Base-by-base conservation (phyloP, 257 asterid genomes). In the Eucommia ulmoides region DNA sequence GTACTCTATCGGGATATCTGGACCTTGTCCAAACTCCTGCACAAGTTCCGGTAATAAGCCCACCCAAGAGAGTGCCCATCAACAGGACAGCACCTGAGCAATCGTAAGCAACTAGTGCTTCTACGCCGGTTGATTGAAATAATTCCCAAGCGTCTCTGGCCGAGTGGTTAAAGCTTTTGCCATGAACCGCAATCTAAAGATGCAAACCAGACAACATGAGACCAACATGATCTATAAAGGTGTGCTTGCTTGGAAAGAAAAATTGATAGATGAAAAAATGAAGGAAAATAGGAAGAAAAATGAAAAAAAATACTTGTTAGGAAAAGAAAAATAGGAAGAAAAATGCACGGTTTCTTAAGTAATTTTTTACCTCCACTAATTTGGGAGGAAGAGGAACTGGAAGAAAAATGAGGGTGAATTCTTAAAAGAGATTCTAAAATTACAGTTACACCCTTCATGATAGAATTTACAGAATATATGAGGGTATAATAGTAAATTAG, bases 101-200 rank as follows among this genome's bases (percentile, higher is more conserved):
- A 59, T 91, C 98, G 50, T 86, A 86, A 17, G 96, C 98, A 54
- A 91, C 71, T 19, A 91, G 93, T 41, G 98, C 82, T 74, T 91
- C 98, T 3, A 83, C 88, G 15, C 98, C 98, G 26, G 96, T 86
- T 20, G 96, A 86, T 53, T 91, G 96, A 73, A 91, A 83, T 67
- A 86, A 51, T 75, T 91, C 98, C 98, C 98, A 91, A 0, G 98
- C 98, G 59, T 91, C 96, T 78, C 85, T 83, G 7, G 98, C 98
- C 15, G 98, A 91, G 64, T 68, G 83, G 60, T 91, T 91, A 51
- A 86, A 91, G 83, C 70, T 86, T 75, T 86, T 91, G 24, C 98
- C 98, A 65, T 81, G 74, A 21, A 91, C 88, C 17, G 94, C 96
- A 62, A 91, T 91, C 98, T 91, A 48, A 52, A 23, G 48, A 3